These are phyloP conservation scores for Phanerochaete sordida DNA, from an alignment of 768 basidiomycete genomes.

Conservation along the genomic window DNA sequence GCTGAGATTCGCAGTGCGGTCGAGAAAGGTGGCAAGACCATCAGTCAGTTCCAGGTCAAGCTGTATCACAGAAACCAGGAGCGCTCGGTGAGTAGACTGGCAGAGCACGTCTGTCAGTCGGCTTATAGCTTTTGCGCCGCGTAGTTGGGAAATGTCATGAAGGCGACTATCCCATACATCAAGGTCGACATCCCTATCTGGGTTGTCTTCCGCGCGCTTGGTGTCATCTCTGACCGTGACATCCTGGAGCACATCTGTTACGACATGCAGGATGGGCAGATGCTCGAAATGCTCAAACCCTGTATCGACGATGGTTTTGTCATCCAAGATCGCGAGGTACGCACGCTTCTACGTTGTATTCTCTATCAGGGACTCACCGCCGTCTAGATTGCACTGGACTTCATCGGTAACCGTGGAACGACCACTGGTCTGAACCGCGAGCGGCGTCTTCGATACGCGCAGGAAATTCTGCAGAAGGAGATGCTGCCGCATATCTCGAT, in stretches of 20 bases:
- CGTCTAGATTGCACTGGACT: constrained; percentile 75
- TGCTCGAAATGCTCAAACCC: constrained; percentile 97
- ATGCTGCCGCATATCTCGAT: constrained; percentile 97
- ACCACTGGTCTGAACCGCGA: constrained; percentile 90
- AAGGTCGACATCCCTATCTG: constrained; percentile 98
- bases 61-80: constrained; percentile 91
- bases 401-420: constrained; percentile 97
- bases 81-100: constrained; percentile 62
- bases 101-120: not conserved
- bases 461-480: constrained; percentile 97
- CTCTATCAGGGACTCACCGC: not conserved
- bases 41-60: constrained; percentile 96
- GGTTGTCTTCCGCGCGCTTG: constrained; percentile 97
- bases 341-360: constrained; percentile 10
- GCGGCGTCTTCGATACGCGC: constrained; percentile 91
- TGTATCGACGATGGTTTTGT: constrained; percentile 99
- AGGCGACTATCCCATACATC: constrained; percentile 96
- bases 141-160: constrained; percentile 89
- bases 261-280: constrained; percentile 92
- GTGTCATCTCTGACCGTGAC: constrained; percentile 96
- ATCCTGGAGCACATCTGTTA: constrained; percentile 99
- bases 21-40: constrained; percentile 97
- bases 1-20: constrained; percentile 97
- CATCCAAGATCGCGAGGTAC: constrained; percentile 92
- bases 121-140: not conserved